Base-by-base conservation (phyloP, 1,284 basidiomycete species). In the Cutaneotrichosporon curvatum region DNA sequence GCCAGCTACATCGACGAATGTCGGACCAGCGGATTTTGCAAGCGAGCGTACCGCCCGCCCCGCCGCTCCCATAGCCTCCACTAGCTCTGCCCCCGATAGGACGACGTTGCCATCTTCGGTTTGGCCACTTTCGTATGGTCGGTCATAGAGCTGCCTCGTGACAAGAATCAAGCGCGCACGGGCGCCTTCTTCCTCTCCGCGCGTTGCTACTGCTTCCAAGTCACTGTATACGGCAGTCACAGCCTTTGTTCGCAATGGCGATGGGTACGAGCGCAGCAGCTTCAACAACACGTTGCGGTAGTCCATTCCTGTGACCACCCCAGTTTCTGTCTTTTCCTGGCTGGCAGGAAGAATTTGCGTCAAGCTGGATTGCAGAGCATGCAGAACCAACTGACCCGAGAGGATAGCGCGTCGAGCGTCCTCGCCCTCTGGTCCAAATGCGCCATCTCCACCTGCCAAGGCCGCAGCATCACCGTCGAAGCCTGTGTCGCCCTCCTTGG, bases 401-500 rank as follows among this genome's bases (percentile, higher is more conserved):
- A 73, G 56, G 43, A 73, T 71, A 3, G 66, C 59, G 47, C 63
- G 61, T n/a, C 72, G 57, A 0, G 69, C 69, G 15, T 63, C 56
- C 53, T 72, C 70, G 1, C 69, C 70, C 30, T 67, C 62, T 8
- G 58, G 57, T 4, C 70, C 70, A 40, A 72, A 72, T 1, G 68
- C 63, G 8, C 68, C 66, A 43, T 67, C 62, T 3, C 70, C 70
- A 16, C 64, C 63, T 10, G 51, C 55, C 10, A 61, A 46, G 8
- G 57, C 63, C 19, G 56, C 59, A 1, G 35, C 51, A 35, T 60
- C 50, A 1, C 53, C 56, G 15, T 50, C 51, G 19, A 40, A 53
- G 4, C 44, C 45, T 14, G 19, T 16, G 12, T 15, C 45, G 6
- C 23, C 36, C 15, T 40, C 44, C 23, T 35, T 41, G 8, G 43